These are phyloP conservation scores for Starmera quercuum DNA, from an alignment of 805 yeast species.

Conservation along the genomic window DNA sequence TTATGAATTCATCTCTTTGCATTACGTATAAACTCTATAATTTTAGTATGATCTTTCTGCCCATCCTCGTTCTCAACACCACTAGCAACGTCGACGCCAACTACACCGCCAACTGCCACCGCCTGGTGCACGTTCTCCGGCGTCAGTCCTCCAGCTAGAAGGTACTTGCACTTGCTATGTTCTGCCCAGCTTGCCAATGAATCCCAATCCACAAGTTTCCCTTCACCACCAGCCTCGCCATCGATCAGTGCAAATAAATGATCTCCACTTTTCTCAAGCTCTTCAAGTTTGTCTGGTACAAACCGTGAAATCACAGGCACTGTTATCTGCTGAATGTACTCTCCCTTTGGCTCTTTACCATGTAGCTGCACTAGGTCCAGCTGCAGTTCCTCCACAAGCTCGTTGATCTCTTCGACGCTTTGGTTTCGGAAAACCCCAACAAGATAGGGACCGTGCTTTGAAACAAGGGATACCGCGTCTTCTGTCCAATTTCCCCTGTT, in stretches of 20 bases:
- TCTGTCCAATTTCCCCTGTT: neutral
- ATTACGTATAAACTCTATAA: slow-evolving; percentile 46
- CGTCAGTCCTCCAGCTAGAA: slow-evolving; percentile 86
- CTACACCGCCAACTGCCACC: slow-evolving; percentile 40
- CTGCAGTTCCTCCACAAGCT: slow-evolving; percentile 29
- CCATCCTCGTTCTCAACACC: slow-evolving; percentile 84
- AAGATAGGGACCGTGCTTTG: slow-evolving; percentile 49
- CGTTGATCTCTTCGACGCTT: slow-evolving; percentile 49
- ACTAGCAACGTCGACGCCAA: slow-evolving; percentile 92
- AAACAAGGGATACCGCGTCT: slow-evolving; percentile 15
- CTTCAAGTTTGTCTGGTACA: slow-evolving; percentile 47
- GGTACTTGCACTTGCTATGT: slow-evolving; percentile 25
- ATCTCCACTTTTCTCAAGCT: slow-evolving; percentile 25
- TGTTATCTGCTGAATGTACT: slow-evolving; percentile 23
- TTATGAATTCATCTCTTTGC: no score
- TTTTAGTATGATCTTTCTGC: slow-evolving; percentile 59
- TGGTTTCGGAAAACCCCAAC: slow-evolving; percentile 94
- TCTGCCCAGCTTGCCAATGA: slow-evolving; percentile 31
- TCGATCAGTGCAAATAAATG: slow-evolving; percentile 66
- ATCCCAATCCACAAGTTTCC: slow-evolving; percentile 72
- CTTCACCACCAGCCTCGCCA: slow-evolving; percentile 90
- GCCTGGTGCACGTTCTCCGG: slow-evolving; percentile 67
- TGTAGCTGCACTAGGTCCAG: slow-evolving; percentile 85
- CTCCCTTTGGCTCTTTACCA: slow-evolving; percentile 57
- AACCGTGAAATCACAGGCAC: slow-evolving; percentile 71